Percentiles rank a stretch among this genome's conserved stretches.
Conservation (phyloP, 192 early-diverging fungal genomes). For the Entophlyctis luteolus region DNA sequence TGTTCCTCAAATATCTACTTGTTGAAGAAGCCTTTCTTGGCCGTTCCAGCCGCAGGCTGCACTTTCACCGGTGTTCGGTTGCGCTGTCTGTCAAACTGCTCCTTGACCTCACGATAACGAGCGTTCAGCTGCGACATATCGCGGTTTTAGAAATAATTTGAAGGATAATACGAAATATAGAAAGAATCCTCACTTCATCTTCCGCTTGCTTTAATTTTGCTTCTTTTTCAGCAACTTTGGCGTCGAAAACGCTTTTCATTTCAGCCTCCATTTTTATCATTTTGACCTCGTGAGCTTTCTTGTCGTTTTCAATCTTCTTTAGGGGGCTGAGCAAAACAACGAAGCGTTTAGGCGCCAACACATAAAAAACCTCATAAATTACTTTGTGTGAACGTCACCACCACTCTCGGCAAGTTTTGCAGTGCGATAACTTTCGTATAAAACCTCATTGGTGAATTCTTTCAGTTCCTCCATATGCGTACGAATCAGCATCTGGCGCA, state of each 20-base stretch:
- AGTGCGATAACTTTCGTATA: constrained; percentile 61
- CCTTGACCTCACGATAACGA: constrained; percentile 98
- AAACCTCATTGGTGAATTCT: constrained; percentile 59
- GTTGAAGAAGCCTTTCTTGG: constrained; percentile 15
- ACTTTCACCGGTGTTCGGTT: neutral
- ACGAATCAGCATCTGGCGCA: constrained; percentile 60
- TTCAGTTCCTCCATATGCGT: constrained; percentile 77
- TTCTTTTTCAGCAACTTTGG: constrained; percentile 98
- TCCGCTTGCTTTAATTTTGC: constrained; percentile 95
- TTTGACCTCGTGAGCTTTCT: constrained; percentile 85
- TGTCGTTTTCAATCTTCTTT: constrained; percentile 86
- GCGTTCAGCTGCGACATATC: constrained; percentile 76
- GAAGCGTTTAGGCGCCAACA: too few species aligned
- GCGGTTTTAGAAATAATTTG: neutral
- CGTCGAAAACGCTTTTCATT: constrained; percentile 98
- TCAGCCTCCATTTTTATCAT: constrained; percentile 97
- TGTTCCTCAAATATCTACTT: too few species aligned
- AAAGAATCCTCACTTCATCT: constrained; percentile 59
- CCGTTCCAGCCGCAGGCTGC: neutral
- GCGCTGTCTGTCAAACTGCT: constrained; percentile 88
- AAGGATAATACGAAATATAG: neutral
- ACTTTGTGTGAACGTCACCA: constrained; percentile 24
- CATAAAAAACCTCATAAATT: constrained; percentile 1
- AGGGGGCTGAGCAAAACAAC: constrained; percentile 30
- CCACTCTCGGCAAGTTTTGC: constrained; percentile 46